Evolutionary conservation across 1,139 yeast species (phyloP).

Genomic region (Magnusiomyces tetraspermus): DNA sequence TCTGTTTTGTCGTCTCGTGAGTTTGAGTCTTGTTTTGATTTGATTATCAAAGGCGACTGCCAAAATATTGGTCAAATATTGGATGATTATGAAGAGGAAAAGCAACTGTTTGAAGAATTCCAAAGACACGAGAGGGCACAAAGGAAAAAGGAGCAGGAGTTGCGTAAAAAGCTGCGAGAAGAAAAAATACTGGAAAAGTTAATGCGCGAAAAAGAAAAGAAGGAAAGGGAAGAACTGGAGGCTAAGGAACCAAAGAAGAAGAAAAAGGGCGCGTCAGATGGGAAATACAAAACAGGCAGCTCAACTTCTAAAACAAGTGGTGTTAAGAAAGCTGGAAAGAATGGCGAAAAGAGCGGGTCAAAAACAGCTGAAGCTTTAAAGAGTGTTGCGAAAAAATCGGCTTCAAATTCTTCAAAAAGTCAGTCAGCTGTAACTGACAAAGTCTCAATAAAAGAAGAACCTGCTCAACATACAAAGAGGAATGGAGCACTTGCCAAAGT

Average conservation of each 20-base stretch:
- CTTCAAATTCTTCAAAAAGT: background rate
- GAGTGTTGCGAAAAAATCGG: background rate
- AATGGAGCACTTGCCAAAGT: too few species aligned
- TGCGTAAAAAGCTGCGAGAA: constrained; percentile 13
- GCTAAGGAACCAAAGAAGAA: background rate
- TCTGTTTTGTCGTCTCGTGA: constrained; percentile 37
- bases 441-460: background rate
- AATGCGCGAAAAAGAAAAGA: background rate
- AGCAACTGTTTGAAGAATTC: constrained; percentile 14
- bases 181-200: constrained; percentile 5
- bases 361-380: background rate
- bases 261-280: too few species aligned
- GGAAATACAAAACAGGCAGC: too few species aligned
- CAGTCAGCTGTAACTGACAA: too few species aligned
- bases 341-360: background rate
- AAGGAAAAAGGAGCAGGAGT: constrained; percentile 6
- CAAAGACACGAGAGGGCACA: constrained; percentile 12
- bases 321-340: too few species aligned
- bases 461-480: too few species aligned
- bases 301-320: too few species aligned
- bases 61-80: constrained; percentile 39
- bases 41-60: constrained; percentile 52
- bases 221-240: background rate
- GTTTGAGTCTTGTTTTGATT: constrained; percentile 44
- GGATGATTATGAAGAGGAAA: constrained; percentile 27